Evolutionary conservation across 345 rosid species (phyloP), one percentile per base, ranked within the genome.

Genomic region (Populus simonii): DNA sequence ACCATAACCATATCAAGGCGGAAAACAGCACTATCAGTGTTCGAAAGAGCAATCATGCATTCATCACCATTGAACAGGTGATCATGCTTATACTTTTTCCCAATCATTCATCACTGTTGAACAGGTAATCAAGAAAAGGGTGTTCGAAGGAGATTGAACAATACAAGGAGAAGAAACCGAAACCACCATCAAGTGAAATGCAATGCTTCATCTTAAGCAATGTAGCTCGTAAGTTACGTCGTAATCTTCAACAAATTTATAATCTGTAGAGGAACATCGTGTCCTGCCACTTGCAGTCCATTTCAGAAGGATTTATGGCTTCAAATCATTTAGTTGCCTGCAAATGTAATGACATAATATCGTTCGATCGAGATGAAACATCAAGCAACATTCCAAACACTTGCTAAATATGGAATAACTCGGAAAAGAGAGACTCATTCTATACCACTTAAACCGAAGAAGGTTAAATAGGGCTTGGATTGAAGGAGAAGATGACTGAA

Each of bases 1-100:
- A 63, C 82, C 31, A 88, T 85, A 80, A 87, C 68, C 27, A 74
- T 83, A 70, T 84, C 90, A 10, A 89, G 85, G 61, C 74, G 87
- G 41, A 88, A 89, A 84, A 83, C 93, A n/a, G 87, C 53, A n/a
- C 81, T 63, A 79, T 74, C 92, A 85, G n/a, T 83, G 43, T 72
- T 83, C 79, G 7, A 89, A 85, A 83, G 88, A 71, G 16, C 55
- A 80, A 62, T 31, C 4, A n/a, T n/a, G n/a, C n/a, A 31, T 31
- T 31, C 33, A 31, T 31, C 33, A 31, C 33, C 33, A 3, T 31
- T 3, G 33, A 31, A 29, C 31, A 29, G 31, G 31, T 2, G 33
- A 2, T 31, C 33, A 2, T 31, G 18, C 45, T 49, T 8, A 43
- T 41, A 7, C 43, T 11, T 22, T 59, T 22, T 66, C 36, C 31